Conservation (phyloP, 192 early-diverging fungal genomes). For the Coemansia sp. region DNA sequence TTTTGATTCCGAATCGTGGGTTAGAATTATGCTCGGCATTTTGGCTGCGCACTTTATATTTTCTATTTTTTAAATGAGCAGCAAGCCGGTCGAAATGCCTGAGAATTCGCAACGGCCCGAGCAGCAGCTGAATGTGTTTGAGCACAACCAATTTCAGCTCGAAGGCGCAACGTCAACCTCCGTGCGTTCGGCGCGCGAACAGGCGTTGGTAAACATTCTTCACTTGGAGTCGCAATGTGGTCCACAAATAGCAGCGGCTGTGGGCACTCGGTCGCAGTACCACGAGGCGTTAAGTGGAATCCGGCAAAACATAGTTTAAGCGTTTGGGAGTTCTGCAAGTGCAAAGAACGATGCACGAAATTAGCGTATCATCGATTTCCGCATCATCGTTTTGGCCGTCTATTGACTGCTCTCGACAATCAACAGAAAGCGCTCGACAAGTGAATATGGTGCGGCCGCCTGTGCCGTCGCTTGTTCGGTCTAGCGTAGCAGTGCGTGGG, state of each 20-base stretch:
- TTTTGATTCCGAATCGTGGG: neutral
- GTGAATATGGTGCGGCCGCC: too few relatives aligned
- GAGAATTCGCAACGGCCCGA: neutral
- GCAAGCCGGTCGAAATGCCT: neutral
- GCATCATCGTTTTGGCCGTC: constrained; percentile 1
- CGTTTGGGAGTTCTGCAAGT: neutral
- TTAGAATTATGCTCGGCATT: neutral
- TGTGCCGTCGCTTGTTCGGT: neutral
- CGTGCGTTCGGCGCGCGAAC: constrained; percentile 1
- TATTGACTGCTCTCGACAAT: too few relatives aligned
- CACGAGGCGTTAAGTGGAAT: constrained; percentile 2
- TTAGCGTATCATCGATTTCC: neutral
- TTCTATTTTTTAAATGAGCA: constrained; percentile 2
- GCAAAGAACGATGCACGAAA: neutral
- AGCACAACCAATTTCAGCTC: constrained; percentile 23
- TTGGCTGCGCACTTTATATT: too few relatives aligned
- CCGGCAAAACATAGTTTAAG: neutral
- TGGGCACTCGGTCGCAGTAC: constrained; percentile 1
- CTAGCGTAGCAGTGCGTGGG: neutral
- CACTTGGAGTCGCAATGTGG: constrained; percentile 8
- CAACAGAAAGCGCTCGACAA: neutral
- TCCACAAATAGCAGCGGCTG: neutral
- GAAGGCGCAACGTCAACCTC: neutral
- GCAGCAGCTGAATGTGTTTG: constrained; percentile 12
- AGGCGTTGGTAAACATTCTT: constrained; percentile 11